Evolutionary conservation across 2,329 filamentous ascomycete species (phyloP).

Genomic region (Parafenestella ontariensis): DNA sequence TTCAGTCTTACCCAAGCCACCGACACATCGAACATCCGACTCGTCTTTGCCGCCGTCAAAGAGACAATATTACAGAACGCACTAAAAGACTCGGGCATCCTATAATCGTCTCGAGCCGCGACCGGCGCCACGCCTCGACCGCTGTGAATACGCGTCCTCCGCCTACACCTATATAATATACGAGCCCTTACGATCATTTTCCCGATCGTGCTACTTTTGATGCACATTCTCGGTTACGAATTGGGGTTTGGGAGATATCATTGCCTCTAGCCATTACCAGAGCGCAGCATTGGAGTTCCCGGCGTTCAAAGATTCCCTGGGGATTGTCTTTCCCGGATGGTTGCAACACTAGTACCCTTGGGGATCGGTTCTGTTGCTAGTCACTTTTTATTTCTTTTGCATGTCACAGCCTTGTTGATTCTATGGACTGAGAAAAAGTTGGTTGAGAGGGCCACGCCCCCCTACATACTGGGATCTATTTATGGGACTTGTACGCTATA

Average conservation of each 20-base stretch:
- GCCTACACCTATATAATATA: constrained; percentile 44
- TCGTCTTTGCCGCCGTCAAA: constrained; percentile 98
- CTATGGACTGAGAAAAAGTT: constrained; percentile 17
- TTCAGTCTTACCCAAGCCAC: constrained; percentile 94
- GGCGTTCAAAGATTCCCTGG: constrained; percentile 43
- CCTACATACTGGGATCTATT: constrained; percentile 6
- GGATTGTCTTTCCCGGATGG: constrained; percentile 22
- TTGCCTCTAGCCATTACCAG: constrained; percentile 46
- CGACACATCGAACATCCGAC: constrained; percentile 95
- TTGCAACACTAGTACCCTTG: constrained; percentile 28
- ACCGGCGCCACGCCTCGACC: constrained; percentile 32
- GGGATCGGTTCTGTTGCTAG: constrained; percentile 17
- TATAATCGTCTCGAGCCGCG: constrained; percentile 52
- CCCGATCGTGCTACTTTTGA: constrained; percentile 38
- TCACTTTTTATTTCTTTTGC: constrained; percentile 8
- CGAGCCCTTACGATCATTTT: constrained; percentile 43
- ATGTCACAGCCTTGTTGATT: constrained; percentile 9
- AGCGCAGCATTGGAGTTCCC: constrained; percentile 49
- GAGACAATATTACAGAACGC: constrained; percentile 99
- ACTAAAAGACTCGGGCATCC: constrained; percentile 95
- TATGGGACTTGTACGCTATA: constrained; percentile 17
- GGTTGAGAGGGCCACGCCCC: neutral
- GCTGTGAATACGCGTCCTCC: constrained; percentile 39
- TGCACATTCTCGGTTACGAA: constrained; percentile 44
- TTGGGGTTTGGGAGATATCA: constrained; percentile 44